A percentile compares a stretch with the other conserved stretches of the same genome.
These are phyloP conservation scores for Diaporthe ilicicola DNA, from an alignment of 2,329 filamentous ascomycete genomes.

Conservation along the genomic window DNA sequence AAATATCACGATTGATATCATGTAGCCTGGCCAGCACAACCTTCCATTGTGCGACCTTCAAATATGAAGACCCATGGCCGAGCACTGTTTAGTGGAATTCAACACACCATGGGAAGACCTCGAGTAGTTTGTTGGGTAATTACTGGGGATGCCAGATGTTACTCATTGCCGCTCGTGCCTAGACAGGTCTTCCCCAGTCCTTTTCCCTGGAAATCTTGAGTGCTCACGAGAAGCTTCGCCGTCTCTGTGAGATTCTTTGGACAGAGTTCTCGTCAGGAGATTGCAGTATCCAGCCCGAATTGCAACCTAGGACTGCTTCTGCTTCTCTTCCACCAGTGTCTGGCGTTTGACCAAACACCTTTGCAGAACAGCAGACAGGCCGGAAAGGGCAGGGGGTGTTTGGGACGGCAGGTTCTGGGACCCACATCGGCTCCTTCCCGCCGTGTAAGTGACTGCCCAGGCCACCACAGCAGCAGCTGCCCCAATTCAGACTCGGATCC, in stretches of 20 bases:
- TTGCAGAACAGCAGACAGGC: too few relatives aligned
- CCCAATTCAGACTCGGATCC: neutral
- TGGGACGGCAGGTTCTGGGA: neutral
- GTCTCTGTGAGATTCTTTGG: neutral
- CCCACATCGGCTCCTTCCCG: slow-evolving; percentile 1
- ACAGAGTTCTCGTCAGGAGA: neutral
- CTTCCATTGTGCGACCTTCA: neutral
- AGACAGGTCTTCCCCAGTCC: neutral
- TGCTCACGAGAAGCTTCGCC: neutral
- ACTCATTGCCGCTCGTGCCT: neutral
- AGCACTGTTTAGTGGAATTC: neutral
- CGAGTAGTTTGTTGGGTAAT: neutral
- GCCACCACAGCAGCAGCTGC: neutral
- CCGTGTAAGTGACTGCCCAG: slow-evolving; percentile 4
- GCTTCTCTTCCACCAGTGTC: neutral
- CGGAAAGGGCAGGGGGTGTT: neutral
- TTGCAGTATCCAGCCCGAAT: neutral
- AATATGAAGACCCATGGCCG: neutral
- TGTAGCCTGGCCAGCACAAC: too few relatives aligned
- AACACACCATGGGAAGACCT: neutral
- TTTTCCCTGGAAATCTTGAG: neutral
- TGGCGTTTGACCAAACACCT: neutral
- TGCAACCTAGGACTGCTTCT: neutral
- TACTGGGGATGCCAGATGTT: neutral
- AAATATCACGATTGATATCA: neutral